Evolutionary conservation across 331 rosid species (phyloP).

Genomic region (Cydonia oblonga): DNA sequence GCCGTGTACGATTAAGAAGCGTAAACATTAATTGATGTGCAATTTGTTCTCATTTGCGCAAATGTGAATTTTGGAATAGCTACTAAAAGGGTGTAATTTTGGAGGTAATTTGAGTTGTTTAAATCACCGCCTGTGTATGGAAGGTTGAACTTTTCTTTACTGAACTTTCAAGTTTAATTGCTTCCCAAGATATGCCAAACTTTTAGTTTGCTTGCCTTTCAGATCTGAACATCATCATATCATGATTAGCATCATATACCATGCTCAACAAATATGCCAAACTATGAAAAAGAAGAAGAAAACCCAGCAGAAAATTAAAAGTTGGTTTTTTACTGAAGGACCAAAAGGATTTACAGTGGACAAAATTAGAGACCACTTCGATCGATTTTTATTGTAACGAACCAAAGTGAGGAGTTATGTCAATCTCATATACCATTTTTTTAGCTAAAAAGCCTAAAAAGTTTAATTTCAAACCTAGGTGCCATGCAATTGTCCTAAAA

Average conservation of each 20-base stretch:
- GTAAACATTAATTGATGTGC: background rate
- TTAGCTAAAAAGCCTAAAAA: too few relatives aligned
- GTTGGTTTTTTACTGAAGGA: too few relatives aligned
- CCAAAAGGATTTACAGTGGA: too few relatives aligned
- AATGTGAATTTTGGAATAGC: background rate
- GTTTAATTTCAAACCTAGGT: background rate
- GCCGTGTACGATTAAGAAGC: background rate
- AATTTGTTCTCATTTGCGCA: background rate
- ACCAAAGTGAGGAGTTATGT: too few relatives aligned
- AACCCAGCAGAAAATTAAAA: too few relatives aligned
- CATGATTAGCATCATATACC: background rate
- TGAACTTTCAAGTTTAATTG: background rate
- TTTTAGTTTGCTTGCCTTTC: constrained; percentile 4
- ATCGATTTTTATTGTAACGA: too few relatives aligned
- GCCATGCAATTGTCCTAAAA: background rate
- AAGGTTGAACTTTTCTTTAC: background rate
- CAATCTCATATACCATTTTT: too few relatives aligned
- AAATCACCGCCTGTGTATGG: background rate
- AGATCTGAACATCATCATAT: background rate
- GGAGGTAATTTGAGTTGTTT: background rate
- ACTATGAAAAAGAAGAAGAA: too few relatives aligned
- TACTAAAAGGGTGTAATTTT: background rate
- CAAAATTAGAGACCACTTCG: too few relatives aligned
- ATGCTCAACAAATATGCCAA: background rate
- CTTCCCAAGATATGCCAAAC: background rate